Conservation (phyloP, 805 yeast species). For the Saturnispora hagleri region DNA sequence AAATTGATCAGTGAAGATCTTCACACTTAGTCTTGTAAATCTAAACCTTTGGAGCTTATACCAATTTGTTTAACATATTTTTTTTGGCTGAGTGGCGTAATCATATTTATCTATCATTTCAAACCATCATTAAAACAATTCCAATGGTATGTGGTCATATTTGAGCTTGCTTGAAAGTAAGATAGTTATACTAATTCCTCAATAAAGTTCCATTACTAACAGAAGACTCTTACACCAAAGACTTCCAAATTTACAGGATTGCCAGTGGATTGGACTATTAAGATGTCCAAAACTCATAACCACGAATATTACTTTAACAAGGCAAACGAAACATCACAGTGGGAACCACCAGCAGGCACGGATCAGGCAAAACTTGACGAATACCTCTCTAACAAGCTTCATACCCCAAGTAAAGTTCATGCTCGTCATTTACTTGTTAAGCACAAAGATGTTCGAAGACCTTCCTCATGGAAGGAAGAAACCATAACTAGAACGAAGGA, state of each 20-base stretch:
- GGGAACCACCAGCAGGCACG: constrained; percentile 90
- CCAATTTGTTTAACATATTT: not conserved
- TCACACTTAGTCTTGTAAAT: no score
- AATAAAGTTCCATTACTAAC: not conserved
- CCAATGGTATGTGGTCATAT: not conserved
- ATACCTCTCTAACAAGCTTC: constrained; percentile 40
- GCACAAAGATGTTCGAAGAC: constrained; percentile 77
- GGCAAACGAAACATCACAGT: constrained; percentile 60
- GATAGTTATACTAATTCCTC: not conserved
- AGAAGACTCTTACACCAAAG: not conserved
- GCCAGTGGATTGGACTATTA: constrained; percentile 78
- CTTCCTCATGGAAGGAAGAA: constrained; percentile 77
- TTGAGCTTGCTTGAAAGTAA: not conserved
- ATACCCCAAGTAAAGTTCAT: constrained; percentile 59
- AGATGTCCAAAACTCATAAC: constrained; percentile 68
- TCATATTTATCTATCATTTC: not conserved
- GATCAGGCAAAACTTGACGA: constrained; percentile 48
- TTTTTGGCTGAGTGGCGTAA: not conserved
- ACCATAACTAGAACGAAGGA: constrained; percentile 74
- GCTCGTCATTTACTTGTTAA: constrained; percentile 79
- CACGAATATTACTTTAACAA: constrained; percentile 77
- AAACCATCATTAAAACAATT: not conserved
- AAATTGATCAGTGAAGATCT: no score
- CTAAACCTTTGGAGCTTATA: no score
- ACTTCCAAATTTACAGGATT: constrained; percentile 50